Conservation (phyloP, 2,329 filamentous ascomycete species). For the Lachnellula cervina region DNA sequence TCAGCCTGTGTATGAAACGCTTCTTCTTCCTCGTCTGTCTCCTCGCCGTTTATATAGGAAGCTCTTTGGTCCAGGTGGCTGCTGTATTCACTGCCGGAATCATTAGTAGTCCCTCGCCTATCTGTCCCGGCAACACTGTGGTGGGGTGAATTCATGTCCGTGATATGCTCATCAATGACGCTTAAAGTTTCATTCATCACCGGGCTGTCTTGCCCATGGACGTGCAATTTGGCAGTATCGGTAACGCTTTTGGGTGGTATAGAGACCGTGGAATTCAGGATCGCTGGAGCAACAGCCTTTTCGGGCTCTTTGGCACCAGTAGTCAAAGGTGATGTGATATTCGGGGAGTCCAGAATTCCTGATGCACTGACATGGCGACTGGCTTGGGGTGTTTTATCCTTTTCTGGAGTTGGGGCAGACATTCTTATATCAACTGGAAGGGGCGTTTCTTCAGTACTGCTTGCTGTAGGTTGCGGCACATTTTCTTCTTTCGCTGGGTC, state of each 20-base stretch:
- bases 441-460: constrained; percentile 8
- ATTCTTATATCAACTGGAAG: constrained; percentile 9
- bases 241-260: constrained; percentile 34
- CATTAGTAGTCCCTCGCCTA: constrained; percentile 50
- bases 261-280: constrained; percentile 30
- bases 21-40: constrained; percentile 90
- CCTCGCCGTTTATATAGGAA: constrained; percentile 90
- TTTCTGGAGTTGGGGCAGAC: constrained; percentile 11
- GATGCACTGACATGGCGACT: constrained; percentile 26
- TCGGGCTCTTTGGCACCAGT: constrained; percentile 9
- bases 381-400: constrained; percentile 26
- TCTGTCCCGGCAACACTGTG: constrained; percentile 39
- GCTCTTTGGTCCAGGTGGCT: constrained; percentile 69
- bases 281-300: constrained; percentile 9
- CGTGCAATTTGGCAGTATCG: constrained; percentile 43
- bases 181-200: constrained; percentile 93
- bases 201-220: constrained; percentile 56
- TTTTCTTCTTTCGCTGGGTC: constrained; percentile 9
- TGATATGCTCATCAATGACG: constrained; percentile 96
- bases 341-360: constrained; percentile 17
- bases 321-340: constrained; percentile 39
- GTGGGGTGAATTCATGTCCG: constrained; percentile 63
- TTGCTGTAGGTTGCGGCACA: constrained; percentile 4
- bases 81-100: constrained; percentile 89
- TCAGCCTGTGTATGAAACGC: constrained; percentile 64